phyloP scores from a whole-genome alignment of 345 rosid species.

The Eucalyptus sp. region DNA sequence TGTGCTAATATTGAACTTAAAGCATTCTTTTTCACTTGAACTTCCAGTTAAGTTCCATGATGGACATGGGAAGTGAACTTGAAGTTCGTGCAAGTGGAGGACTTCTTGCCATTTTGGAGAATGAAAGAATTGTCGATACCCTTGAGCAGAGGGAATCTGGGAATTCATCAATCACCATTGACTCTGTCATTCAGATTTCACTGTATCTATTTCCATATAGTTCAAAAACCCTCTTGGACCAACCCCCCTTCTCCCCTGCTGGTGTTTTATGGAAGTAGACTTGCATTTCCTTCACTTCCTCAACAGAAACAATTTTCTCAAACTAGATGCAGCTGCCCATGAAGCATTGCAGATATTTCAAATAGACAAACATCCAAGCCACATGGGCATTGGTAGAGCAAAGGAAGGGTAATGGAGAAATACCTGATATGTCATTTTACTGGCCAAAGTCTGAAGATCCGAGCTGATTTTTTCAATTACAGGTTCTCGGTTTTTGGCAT shows the following conservation, averaged over 20 bases:
- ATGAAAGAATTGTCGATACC: slow-evolving; percentile 77
- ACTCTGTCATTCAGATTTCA: slow-evolving; percentile 65
- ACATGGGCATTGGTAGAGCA: slow-evolving; percentile 99
- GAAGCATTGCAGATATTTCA: slow-evolving; percentile 95
- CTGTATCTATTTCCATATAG: slow-evolving; percentile 36
- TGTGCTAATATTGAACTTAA: not conserved
- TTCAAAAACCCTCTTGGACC: not conserved
- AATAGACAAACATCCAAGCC: slow-evolving; percentile 95
- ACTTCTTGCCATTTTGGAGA: slow-evolving; percentile 93
- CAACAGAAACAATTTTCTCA: slow-evolving; percentile 72
- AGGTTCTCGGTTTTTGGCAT: slow-evolving; percentile 97
- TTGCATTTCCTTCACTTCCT: slow-evolving; percentile 23
- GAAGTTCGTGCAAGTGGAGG: slow-evolving; percentile 95
- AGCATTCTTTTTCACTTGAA: not conserved
- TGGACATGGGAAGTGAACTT: slow-evolving; percentile 86
- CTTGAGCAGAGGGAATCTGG: slow-evolving; percentile 77
- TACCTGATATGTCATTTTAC: not conserved
- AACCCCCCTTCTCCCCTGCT: not conserved
- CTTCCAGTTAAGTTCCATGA: slow-evolving; percentile 86
- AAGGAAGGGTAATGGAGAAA: slow-evolving; percentile 72
- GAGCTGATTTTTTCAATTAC: slow-evolving; percentile 17
- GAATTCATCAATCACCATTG: slow-evolving; percentile 62
- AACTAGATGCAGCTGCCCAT: slow-evolving; percentile 86
- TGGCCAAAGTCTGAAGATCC: not conserved
- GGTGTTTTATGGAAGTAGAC: not conserved